A percentile compares a stretch with the other conserved stretches of the same genome.
Conservation (phyloP, 202 grass and related monocot species). For the Schoenoplectus tabernaemontani region DNA sequence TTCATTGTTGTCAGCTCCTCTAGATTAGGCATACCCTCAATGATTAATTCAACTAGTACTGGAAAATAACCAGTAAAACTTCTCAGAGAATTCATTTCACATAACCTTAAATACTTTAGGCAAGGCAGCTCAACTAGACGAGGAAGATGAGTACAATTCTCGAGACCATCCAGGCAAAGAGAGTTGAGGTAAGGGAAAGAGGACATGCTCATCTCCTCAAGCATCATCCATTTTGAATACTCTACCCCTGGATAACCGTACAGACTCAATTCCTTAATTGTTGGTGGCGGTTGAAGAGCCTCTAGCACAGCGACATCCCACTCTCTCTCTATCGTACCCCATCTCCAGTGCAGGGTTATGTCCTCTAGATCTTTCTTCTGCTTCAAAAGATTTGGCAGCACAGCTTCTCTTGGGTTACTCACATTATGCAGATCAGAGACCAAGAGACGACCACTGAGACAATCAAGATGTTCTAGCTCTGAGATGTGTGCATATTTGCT, state of each 20-base stretch:
- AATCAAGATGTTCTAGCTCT: not conserved
- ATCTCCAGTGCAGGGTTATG: not conserved
- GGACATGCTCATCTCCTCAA: not conserved
- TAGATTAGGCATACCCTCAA: not conserved
- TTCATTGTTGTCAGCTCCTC: not conserved
- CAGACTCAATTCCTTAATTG: not conserved
- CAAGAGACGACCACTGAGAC: not conserved
- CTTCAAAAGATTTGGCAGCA: not conserved
- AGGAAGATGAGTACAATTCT: not conserved
- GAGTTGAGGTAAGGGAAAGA: not conserved
- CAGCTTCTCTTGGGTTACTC: not conserved
- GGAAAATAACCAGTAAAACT: not conserved
- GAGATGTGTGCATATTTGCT: not conserved
- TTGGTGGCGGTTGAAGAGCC: not conserved
- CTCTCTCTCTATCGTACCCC: too few relatives aligned
- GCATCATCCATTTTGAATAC: not conserved
- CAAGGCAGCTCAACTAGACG: not conserved
- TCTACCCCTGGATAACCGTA: rapidly evolving
- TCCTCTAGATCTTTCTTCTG: not conserved
- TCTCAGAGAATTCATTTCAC: not conserved
- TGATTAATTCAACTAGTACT: too few relatives aligned
- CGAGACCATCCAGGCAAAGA: not conserved
- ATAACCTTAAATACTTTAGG: not conserved
- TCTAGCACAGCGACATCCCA: not conserved
- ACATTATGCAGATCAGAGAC: not conserved